Evolutionary conservation across 2,329 filamentous ascomycete genomes (phyloP), one percentile per base, ranked within the genome.

Genomic region (Macrophomina tecta): DNA sequence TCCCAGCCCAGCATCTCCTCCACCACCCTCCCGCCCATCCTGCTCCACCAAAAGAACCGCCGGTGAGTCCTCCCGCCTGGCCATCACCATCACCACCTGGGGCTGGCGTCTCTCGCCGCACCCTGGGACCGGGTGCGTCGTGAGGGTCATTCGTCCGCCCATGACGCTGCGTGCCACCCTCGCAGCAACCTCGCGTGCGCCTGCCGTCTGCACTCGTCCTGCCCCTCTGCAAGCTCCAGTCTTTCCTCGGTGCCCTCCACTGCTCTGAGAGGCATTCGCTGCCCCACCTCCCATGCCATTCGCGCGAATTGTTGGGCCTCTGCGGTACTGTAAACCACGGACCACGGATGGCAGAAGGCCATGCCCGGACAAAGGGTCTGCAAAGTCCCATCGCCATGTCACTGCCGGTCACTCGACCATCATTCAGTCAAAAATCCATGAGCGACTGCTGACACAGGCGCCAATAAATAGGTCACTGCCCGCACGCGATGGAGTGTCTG

Each of bases 401-500:
- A 53, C 16, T 6, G 18, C 53, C 38, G 2, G 11, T 58, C 61
- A 53, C 11, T 9, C 23, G 5, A 23, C 49, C 36, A 46, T 53
- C 36, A 64, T 18, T 11, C 32, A 45, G 28, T 23, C 48, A 32
- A 23, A 7, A 30, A 12, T 4, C 14, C 30, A 42, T 8, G 46
- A 53, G 14, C 36, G 36, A 45, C 38, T 11, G 49, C 42, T 58
- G 14, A 58, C 52, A 16, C 7, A 18, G 7, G n/a, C 9, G 7
- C 9, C 14, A 4, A 49, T 60, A 60, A 36, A 30, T 61, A 45
- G 30, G 45, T 8, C 32, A 18, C 18, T 36, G 5, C 4, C 51
- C 55, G 34, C 62, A 49, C 68, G 49, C 28, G 30, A 78, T 78
- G 76, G 76, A 78, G 72, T 78, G 76, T 69, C 75, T 78, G 61